Percentiles rank a stretch among this genome's conserved stretches.
phyloP scores from a whole-genome alignment of 2,329 filamentous ascomycete genomes.

The Septoria petroselini region DNA sequence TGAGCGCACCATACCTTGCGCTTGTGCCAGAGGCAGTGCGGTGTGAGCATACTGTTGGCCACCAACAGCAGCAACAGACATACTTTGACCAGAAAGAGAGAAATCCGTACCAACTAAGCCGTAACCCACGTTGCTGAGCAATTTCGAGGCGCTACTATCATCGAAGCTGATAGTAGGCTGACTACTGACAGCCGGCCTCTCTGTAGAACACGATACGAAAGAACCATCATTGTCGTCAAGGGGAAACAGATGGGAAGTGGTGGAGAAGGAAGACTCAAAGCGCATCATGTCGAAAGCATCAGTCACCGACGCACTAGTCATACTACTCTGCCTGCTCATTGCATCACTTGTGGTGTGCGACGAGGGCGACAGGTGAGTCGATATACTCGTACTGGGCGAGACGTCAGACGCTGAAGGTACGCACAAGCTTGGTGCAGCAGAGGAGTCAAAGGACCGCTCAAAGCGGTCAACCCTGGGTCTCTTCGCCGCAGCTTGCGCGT shows the following conservation, averaged over 20 bases:
- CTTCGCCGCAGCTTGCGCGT: constrained; percentile 25
- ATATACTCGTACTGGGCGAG: constrained; percentile 32
- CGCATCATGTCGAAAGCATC: constrained; percentile 46
- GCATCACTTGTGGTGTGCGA: constrained; percentile 32
- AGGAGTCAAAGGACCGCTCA: constrained; percentile 18
- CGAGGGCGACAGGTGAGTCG: constrained; percentile 31
- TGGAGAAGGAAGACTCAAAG: constrained; percentile 42
- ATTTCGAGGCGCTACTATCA: constrained; percentile 25
- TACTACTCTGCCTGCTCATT: constrained; percentile 49
- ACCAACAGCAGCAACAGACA: constrained; percentile 20
- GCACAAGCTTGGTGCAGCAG: constrained; percentile 24
- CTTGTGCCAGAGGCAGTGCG: constrained; percentile 12
- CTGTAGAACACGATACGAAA: constrained; percentile 29
- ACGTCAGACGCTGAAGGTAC: constrained; percentile 25
- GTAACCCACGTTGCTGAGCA: constrained; percentile 31
- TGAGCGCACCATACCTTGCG: constrained; percentile 29
- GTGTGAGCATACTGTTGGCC: constrained; percentile 22
- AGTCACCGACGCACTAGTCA: constrained; percentile 41
- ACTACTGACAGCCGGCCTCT: constrained; percentile 28
- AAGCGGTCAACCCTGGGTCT: constrained; percentile 27
- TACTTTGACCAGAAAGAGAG: constrained; percentile 30
- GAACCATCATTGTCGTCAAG: constrained; percentile 28
- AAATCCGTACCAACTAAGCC: constrained; percentile 28
- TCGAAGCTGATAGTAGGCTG: constrained; percentile 28
- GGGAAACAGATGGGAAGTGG: constrained; percentile 30